These are phyloP conservation scores for Paecilomyces niveus DNA, from an alignment of 2,329 filamentous ascomycete genomes.

Conservation along the genomic window DNA sequence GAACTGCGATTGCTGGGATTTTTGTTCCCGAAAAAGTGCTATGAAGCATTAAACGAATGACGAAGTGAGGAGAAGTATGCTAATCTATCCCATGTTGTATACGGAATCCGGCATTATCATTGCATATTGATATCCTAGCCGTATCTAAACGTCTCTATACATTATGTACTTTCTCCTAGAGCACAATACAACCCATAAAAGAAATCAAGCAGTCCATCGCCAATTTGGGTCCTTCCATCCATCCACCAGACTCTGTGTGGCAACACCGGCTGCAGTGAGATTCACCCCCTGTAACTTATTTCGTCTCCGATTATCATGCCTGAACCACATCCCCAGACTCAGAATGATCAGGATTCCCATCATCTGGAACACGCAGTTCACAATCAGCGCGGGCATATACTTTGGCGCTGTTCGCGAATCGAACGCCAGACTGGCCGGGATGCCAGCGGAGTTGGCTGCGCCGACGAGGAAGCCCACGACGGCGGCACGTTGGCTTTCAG, in stretches of 20 bases:
- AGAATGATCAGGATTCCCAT: slow-evolving; percentile 3
- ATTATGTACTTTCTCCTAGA: neutral
- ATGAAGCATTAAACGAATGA: too few species aligned
- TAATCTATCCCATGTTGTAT: too few species aligned
- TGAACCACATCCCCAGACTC: slow-evolving; percentile 5
- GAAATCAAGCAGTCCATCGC: slow-evolving; percentile 5
- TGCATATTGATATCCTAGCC: too few species aligned
- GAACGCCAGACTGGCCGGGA: slow-evolving; percentile 8
- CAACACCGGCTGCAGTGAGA: slow-evolving; percentile 5
- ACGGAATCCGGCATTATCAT: too few species aligned
- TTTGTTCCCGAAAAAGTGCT: too few species aligned
- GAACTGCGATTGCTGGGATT: too few species aligned
- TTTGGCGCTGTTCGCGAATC: slow-evolving; percentile 4
- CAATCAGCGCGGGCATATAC: slow-evolving; percentile 6
- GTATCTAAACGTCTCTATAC: too few species aligned
- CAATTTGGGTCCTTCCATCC: slow-evolving; percentile 8
- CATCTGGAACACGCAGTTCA: slow-evolving; percentile 2
- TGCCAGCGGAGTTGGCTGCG: slow-evolving; percentile 8
- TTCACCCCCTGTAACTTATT: slow-evolving; percentile 4
- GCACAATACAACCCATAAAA: neutral
- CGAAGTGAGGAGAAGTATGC: too few species aligned
- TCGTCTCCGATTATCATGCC: slow-evolving; percentile 4
- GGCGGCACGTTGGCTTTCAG: slow-evolving; percentile 6
- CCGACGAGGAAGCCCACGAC: slow-evolving; percentile 8
- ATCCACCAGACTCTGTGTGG: slow-evolving; percentile 4